Base-by-base conservation (phyloP, 768 basidiomycete genomes). In the Leccinum obscurum region DNA sequence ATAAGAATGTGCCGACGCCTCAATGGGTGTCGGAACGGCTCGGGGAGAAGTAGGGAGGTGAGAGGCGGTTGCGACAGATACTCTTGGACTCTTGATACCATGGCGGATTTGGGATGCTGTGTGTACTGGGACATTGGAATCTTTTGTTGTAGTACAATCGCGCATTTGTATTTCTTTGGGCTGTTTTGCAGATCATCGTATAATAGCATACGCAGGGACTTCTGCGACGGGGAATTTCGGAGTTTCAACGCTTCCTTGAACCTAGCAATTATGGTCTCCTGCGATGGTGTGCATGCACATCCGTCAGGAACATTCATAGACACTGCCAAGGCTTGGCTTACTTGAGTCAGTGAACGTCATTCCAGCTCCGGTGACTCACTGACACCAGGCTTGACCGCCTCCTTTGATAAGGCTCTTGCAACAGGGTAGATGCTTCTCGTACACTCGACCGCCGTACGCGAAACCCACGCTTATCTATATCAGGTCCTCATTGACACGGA, bases 1-100 rank as follows among this genome's bases (percentile, higher is more conserved):
- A 74, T 52, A 75, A 73, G 52, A 63, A 72, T 49, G 70, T 72
- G 35, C 66, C 74, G 35, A 67, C 74, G 13, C 15, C 48, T 3
- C 68, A 69, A 28, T 74, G 69, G 74, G 63, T 74, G 52, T 67
- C 62, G 7, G 74, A 74, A 53, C 61, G 63, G 54, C 64, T 74
- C 4, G 56, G 68, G 39, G 68, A 55, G 50, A 71, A 66, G 68
- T 71, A 73, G 62, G 7, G 41, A 10, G 61, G 41, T 44, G 39
- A 51, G 39, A 51, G 46, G 34, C 50, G 53, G 50, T 59, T 56
- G 55, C 46, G 54, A 62, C 57, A 22, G 58, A 39, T 62, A 39
- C 41, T 54, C 49, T 56, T 60, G 57, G 54, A 60, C 48, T 60
- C 35, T 61, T 51, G 72, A 72, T 72, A 71, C 64, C 64, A 61